Evolutionary conservation across 148 eudicot species (phyloP).

Genomic region (Limonium bicolor): DNA sequence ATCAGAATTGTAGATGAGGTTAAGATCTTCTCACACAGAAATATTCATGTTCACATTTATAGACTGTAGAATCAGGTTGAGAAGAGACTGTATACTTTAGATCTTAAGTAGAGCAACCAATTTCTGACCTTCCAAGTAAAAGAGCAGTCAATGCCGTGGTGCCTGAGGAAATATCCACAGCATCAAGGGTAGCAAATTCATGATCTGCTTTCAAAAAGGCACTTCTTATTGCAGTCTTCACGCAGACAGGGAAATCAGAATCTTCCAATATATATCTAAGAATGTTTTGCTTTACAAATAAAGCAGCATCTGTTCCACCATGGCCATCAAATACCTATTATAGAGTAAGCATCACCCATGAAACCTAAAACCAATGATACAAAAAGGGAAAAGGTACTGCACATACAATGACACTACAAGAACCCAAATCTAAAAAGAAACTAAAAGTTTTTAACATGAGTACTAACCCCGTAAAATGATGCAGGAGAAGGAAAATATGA

Average conservation of each 20-base stretch:
- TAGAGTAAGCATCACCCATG: background rate
- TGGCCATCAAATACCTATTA: slow-evolving; percentile 68
- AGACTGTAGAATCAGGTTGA: background rate
- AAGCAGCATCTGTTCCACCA: slow-evolving; percentile 60
- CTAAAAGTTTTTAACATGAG: background rate
- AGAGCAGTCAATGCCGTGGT: slow-evolving; percentile 56
- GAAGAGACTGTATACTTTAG: too few species aligned
- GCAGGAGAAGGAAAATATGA: slow-evolving; percentile 28
- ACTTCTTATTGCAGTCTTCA: slow-evolving; percentile 35
- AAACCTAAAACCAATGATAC: background rate
- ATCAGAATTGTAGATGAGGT: too few species aligned
- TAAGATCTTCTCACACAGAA: background rate
- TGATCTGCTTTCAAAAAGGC: slow-evolving; percentile 57
- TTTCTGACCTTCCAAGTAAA: slow-evolving; percentile 38
- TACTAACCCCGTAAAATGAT: slow-evolving; percentile 59
- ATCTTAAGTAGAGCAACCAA: slow-evolving; percentile 4
- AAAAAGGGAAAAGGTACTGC: background rate
- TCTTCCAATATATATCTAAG: slow-evolving; percentile 44
- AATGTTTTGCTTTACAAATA: slow-evolving; percentile 35
- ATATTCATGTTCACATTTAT: background rate
- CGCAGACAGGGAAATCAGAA: slow-evolving; percentile 26
- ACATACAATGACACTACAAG: background rate
- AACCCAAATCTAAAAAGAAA: background rate
- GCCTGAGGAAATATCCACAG: slow-evolving; percentile 53
- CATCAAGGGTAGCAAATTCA: slow-evolving; percentile 34